Conservation (phyloP, 306 rosid genomes). For the Cucurbita ficifolia region DNA sequence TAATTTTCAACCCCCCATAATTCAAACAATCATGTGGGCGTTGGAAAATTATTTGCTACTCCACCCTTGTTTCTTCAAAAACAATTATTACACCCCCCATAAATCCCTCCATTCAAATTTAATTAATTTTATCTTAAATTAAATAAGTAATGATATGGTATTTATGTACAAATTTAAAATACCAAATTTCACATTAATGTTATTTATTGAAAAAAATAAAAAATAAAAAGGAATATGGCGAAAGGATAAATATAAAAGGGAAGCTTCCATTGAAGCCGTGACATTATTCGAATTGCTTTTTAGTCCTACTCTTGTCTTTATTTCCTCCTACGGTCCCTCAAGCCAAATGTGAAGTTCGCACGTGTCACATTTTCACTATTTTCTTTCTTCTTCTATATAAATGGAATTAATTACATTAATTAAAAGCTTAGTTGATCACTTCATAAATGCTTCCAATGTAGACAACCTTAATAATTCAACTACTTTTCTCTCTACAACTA, state of each 20-base stretch:
- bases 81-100: too few relatives aligned
- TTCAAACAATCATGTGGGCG: not conserved
- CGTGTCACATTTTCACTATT: not conserved
- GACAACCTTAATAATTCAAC: not conserved
- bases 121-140: too few relatives aligned
- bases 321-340: not conserved
- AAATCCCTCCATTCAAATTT: not conserved
- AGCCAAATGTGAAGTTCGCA: not conserved
- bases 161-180: too few relatives aligned
- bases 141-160: too few relatives aligned
- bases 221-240: not conserved
- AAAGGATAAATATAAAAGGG: not conserved
- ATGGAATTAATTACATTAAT: not conserved
- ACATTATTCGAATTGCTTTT: not conserved
- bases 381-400: too few relatives aligned
- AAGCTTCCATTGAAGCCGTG: not conserved
- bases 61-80: not conserved
- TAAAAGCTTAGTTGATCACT: not conserved
- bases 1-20: not conserved
- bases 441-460: not conserved
- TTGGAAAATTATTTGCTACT: constrained; percentile 5
- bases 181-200: too few relatives aligned
- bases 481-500: not conserved
- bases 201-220: too few relatives aligned
- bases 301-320: not conserved